These are phyloP conservation scores for Fistulinella prunicolor DNA, from an alignment of 768 basidiomycete species.

Conservation along the genomic window DNA sequence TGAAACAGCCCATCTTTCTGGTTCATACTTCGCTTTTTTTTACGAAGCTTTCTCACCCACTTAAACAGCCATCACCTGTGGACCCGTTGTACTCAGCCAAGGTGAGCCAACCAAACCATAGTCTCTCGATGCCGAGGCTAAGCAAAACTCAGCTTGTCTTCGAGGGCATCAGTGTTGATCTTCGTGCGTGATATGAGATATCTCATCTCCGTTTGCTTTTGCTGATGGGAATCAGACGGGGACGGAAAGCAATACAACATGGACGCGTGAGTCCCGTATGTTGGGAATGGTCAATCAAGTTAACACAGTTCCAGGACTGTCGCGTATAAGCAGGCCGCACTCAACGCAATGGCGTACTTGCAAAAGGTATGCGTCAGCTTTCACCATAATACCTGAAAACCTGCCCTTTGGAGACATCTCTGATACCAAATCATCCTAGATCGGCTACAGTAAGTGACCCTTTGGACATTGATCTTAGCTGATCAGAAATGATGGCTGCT, in stretches of 20 bases:
- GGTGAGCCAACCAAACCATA: constrained; percentile 25
- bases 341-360: constrained; percentile 73
- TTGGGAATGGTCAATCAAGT: neutral
- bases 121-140: neutral
- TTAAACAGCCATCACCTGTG: constrained; percentile 60
- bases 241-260: constrained; percentile 75
- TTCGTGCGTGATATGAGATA: constrained; percentile 41
- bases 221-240: constrained; percentile 44
- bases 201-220: neutral
- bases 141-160: constrained; percentile 52
- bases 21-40: constrained; percentile 32
- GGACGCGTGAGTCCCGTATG: constrained; percentile 52
- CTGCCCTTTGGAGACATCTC: neutral
- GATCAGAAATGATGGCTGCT: neutral
- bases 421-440: constrained; percentile 32
- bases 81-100: constrained; percentile 75
- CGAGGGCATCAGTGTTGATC: constrained; percentile 71
- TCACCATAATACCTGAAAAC: no score
- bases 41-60: neutral
- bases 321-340: constrained; percentile 77
- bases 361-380: constrained; percentile 45
- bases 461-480: neutral
- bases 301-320: constrained; percentile 47
- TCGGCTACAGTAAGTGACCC: constrained; percentile 63
- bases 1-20: constrained; percentile 74